These are phyloP conservation scores for Lactifluus volemus DNA, from an alignment of 768 basidiomycete genomes.

Conservation along the genomic window DNA sequence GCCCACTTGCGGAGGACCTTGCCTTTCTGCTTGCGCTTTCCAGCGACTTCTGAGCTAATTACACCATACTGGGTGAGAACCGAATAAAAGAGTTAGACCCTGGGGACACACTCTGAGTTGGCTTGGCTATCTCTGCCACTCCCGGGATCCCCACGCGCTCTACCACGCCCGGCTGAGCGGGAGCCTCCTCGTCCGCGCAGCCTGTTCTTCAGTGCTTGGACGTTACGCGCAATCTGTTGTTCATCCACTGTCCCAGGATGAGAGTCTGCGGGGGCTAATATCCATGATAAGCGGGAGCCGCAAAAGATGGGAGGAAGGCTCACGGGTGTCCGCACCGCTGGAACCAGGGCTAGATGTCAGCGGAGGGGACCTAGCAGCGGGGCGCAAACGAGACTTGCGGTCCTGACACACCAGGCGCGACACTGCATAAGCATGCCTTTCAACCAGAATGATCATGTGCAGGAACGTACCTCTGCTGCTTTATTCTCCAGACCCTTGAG, in stretches of 20 bases:
- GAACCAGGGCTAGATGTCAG: conserved; percentile 40
- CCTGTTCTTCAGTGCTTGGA: conserved; percentile 80
- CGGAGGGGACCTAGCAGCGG: conserved; percentile 28
- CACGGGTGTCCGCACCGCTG: conserved; percentile 55
- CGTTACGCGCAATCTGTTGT: conserved; percentile 87
- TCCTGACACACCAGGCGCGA: conserved; percentile 38
- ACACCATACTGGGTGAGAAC: neutral
- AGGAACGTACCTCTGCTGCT: conserved; percentile 48
- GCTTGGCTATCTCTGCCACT: conserved; percentile 54
- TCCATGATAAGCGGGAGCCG: neutral
- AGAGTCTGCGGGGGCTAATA: conserved; percentile 39
- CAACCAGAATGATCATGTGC: neutral
- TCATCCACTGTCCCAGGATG: conserved; percentile 58
- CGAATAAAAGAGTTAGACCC: neutral
- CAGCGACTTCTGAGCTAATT: conserved; percentile 48
- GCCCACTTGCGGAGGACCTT: conserved; percentile 89
- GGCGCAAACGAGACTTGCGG: conserved; percentile 55
- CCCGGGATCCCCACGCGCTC: conserved; percentile 40
- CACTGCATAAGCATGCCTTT: neutral
- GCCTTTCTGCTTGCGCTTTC: conserved; percentile 43
- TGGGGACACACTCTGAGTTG: conserved; percentile 57
- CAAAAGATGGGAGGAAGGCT: conserved; percentile 16
- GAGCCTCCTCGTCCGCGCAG: conserved; percentile 67
- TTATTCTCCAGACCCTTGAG: conserved; percentile 67
- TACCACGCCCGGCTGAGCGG: conserved; percentile 35